Percentiles rank a stretch among this genome's conserved stretches.
Conservation (phyloP, 2,329 filamentous ascomycete species). For the Aspergillus spinulosporus region DNA sequence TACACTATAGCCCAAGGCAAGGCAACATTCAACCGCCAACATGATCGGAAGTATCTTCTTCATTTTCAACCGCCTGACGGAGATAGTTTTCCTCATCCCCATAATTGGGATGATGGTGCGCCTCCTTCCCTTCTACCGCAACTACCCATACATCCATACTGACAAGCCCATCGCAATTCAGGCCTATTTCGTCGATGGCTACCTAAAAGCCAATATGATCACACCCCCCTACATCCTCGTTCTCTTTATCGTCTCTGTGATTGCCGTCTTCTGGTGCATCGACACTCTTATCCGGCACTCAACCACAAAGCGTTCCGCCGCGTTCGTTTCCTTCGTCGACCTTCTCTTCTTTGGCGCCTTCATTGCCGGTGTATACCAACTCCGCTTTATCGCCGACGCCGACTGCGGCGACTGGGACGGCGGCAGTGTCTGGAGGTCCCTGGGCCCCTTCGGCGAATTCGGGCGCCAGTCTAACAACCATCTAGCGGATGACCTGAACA, state of each 20-base stretch:
- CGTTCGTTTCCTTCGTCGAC: constrained; percentile 63
- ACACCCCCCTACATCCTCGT: constrained; percentile 63
- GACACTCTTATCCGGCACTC: constrained; percentile 62
- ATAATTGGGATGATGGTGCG: constrained; percentile 62
- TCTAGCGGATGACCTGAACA: constrained; percentile 61
- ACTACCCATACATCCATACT: constrained; percentile 5
- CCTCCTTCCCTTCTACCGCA: constrained; percentile 4
- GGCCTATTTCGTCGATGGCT: constrained; percentile 63
- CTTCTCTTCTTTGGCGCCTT: constrained; percentile 64
- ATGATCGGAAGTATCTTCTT: constrained; percentile 60
- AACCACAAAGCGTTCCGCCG: constrained; percentile 58
- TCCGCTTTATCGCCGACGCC: constrained; percentile 58
- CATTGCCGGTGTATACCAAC: constrained; percentile 60
- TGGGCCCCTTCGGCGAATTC: constrained; percentile 64
- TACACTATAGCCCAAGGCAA: background rate
- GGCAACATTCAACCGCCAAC: constrained; percentile 26
- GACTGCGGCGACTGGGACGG: constrained; percentile 66
- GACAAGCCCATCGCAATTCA: constrained; percentile 19
- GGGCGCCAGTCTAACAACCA: constrained; percentile 47
- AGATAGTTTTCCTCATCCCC: constrained; percentile 64
- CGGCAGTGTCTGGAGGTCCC: constrained; percentile 55
- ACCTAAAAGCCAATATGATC: constrained; percentile 56
- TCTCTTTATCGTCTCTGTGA: constrained; percentile 64
- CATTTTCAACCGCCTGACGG: constrained; percentile 60
- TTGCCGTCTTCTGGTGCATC: constrained; percentile 62